Percentiles rank a stretch among this genome's conserved stretches.
Conservation (phyloP, 139 green algal species). For the Diplosphaera chodatii region DNA sequence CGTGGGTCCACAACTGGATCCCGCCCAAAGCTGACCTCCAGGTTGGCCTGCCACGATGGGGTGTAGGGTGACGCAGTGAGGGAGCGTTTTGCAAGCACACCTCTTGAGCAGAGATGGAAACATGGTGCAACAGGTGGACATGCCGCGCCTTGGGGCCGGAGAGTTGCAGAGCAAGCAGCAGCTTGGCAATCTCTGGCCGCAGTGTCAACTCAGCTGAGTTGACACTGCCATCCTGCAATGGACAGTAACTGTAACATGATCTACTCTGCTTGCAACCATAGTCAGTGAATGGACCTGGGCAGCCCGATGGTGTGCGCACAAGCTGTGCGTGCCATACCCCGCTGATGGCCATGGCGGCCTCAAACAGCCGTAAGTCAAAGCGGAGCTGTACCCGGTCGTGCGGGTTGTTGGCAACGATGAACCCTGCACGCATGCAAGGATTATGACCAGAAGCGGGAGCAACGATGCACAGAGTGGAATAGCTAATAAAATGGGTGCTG, state of each 20-base stretch:
- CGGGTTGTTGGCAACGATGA: constrained; percentile 67
- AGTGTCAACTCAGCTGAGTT: neutral
- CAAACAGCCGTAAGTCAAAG: constrained; percentile 59
- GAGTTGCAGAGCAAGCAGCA: neutral
- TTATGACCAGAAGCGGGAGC: no score
- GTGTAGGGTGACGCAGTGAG: no score
- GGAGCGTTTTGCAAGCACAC: no score
- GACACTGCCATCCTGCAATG: neutral
- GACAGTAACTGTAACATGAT: no score
- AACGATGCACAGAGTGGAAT: no score
- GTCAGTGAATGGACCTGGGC: no score
- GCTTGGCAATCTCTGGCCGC: neutral
- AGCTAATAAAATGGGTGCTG: no score
- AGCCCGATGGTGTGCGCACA: no score
- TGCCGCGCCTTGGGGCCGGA: neutral
- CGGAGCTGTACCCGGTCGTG: constrained; percentile 69
- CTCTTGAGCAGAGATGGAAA: no score
- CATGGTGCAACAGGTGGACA: no score
- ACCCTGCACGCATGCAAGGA: constrained; percentile 31
- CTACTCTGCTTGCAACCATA: no score
- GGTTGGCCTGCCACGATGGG: no score
- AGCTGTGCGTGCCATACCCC: constrained; percentile 1
- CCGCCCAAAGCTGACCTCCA: constrained; percentile 3
- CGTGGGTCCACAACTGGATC: constrained; percentile 29
- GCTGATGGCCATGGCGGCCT: constrained; percentile 28